Evolutionary conservation across 768 basidiomycete genomes (phyloP).

Genomic region (Termitomyces sp.): DNA sequence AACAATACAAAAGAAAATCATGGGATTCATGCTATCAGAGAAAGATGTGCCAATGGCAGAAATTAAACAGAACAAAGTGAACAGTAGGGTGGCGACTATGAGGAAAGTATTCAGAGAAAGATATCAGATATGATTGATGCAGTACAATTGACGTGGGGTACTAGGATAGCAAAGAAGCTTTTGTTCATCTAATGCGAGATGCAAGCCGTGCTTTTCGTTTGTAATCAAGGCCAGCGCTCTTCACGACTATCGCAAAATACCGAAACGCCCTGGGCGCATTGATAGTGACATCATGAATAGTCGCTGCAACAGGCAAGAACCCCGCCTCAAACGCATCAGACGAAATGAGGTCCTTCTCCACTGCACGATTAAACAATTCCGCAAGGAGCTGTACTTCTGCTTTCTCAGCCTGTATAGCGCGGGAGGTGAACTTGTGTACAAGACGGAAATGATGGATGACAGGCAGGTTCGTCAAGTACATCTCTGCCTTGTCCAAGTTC

Average conservation of each 20-base stretch:
- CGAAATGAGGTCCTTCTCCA: conserved; percentile 56
- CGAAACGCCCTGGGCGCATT: conserved; percentile 86
- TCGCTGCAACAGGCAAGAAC: conserved; percentile 61
- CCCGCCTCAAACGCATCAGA: conserved; percentile 68
- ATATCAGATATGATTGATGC: conserved; percentile 24
- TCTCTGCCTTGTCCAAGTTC: conserved; percentile 82
- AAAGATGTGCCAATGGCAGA: conserved; percentile 8
- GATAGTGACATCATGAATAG: conserved; percentile 83
- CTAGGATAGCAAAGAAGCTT: conserved; percentile 59
- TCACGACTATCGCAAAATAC: conserved; percentile 67
- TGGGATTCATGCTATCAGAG: conserved; percentile 4
- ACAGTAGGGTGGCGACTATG: conserved; percentile 12
- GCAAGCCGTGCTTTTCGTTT: conserved; percentile 52
- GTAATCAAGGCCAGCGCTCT: conserved; percentile 62
- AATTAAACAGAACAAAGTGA: neutral
- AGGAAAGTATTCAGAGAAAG: conserved; percentile 12
- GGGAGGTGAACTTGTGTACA: conserved; percentile 69
- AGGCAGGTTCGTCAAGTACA: conserved; percentile 76
- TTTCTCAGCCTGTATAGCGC: conserved; percentile 79
- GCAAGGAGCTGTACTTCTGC: conserved; percentile 74
- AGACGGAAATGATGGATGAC: conserved; percentile 56
- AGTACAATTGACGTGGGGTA: conserved; percentile 18
- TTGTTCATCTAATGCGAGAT: conserved; percentile 53
- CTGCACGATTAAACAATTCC: conserved; percentile 70
- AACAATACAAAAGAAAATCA: neutral